Percentiles rank a stretch among this genome's conserved stretches.
Evolutionary conservation across 78 protist species (phyloP).

Genomic region (Emiliania huxleyi): DNA sequence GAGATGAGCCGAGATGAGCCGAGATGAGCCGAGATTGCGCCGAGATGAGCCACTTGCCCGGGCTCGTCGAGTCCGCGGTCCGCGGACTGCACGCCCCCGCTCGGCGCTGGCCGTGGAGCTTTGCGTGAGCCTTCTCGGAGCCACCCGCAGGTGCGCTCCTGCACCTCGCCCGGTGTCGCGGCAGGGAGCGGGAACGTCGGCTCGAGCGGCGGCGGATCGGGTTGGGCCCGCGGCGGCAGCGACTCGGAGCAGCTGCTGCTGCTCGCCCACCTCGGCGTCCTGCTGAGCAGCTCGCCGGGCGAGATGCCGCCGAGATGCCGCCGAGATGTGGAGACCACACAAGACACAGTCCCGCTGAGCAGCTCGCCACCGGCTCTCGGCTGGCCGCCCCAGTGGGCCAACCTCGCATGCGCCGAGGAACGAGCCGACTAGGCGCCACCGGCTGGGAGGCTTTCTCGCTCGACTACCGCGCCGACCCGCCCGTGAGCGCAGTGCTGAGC

Average conservation of each 20-base stretch:
- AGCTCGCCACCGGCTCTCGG: too few relatives aligned
- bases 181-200: background rate
- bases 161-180: background rate
- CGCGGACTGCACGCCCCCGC: slow-evolving; percentile 51
- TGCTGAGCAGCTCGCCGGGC: background rate
- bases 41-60: slow-evolving; percentile 40
- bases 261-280: slow-evolving; percentile 56
- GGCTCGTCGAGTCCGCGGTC: slow-evolving; percentile 58
- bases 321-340: too few relatives aligned
- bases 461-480: slow-evolving; percentile 59
- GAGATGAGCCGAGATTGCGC: too few relatives aligned
- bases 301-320: too few relatives aligned
- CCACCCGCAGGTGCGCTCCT: too few relatives aligned
- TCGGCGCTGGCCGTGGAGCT: slow-evolving; percentile 48
- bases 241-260: slow-evolving; percentile 20
- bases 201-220: background rate
- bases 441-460: slow-evolving; percentile 80
- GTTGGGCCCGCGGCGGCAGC: background rate
- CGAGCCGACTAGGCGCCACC: too few relatives aligned
- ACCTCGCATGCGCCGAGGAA: too few relatives aligned
- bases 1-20: too few relatives aligned
- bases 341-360: too few relatives aligned
- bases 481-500: slow-evolving; percentile 55
- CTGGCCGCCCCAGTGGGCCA: too few relatives aligned
- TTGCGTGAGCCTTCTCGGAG: too few relatives aligned